Evolutionary conservation across 129 eudicot genomes (phyloP), one percentile per base, ranked within the genome.

Genomic region (Heracleum sosnowskyi): DNA sequence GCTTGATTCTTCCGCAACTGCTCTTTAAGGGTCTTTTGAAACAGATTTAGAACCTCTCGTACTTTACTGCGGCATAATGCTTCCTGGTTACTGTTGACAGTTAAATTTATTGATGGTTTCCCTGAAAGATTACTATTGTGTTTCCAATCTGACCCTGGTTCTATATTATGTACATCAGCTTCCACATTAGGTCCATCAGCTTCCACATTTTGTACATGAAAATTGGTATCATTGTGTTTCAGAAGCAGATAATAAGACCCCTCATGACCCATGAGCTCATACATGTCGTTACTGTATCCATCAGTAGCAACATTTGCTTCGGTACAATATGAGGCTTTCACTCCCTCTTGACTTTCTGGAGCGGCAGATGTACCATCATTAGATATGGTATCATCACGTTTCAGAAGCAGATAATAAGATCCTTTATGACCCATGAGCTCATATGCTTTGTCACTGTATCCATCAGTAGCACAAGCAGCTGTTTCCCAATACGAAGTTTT

Each of bases 61-160:
- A 90, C 87, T 85, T 79, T 81, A 7, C 63, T 69, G 5, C 83
- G 84, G 35, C 74, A 73, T 73, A 40, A 40, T 53, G 79, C 78
- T 73, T 77, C 78, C 11, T 9, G 53, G 16, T 73, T 13, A 41
- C 51, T n/a, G 5, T 73, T 26, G 31, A 57, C n/a, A 11, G 26
- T 74, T 16, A 29, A 12, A 11, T 11, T 72, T 46, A 57, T 76
- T 12, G 78, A 17, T 51, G 51, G 73, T 22, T 79, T 60, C 24
- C 37, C 77, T n/a, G 55, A 26, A 42, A 24, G 55, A 41, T n/a
- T 44, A 44, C 33, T 49, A 41, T 13, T 41, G 9, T 22, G 10
- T 42, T 40, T 73, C 76, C 36, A 0, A 34, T 69, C 73, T 35
- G n/a, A 34, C 24, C 5, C 24, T 70, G 33, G 7, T 22, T 39